These are phyloP conservation scores for Syzygium jambos DNA, from an alignment of 345 rosid species.

Conservation along the genomic window DNA sequence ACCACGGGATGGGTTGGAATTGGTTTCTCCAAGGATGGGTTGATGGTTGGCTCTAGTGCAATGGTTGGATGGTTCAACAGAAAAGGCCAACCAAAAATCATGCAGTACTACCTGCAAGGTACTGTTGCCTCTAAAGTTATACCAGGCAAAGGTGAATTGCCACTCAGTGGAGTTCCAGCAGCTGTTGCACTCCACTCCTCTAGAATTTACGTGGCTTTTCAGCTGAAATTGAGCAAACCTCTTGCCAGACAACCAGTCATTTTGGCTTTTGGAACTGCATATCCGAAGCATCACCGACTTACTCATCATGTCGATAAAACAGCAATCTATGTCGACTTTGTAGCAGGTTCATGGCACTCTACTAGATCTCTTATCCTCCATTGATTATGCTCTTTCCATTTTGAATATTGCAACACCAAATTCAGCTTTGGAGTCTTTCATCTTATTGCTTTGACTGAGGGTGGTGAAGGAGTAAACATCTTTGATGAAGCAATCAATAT, in stretches of 20 bases:
- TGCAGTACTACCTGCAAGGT: slow-evolving; percentile 76
- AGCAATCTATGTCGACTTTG: slow-evolving; percentile 55
- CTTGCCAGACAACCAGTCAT: slow-evolving; percentile 52
- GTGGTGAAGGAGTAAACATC: background rate
- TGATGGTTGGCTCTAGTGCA: slow-evolving; percentile 87
- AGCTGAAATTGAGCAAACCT: slow-evolving; percentile 42
- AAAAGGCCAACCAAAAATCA: slow-evolving; percentile 65
- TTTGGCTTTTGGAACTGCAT: slow-evolving; percentile 53
- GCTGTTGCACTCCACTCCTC: slow-evolving; percentile 69
- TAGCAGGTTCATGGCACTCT: slow-evolving; percentile 32
- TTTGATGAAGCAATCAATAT: background rate
- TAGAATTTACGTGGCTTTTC: slow-evolving; percentile 71
- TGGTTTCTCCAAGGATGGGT: slow-evolving; percentile 82
- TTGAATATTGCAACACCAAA: background rate
- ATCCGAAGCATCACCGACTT: slow-evolving; percentile 45
- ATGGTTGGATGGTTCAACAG: slow-evolving; percentile 82
- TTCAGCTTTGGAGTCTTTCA: background rate
- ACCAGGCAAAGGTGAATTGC: slow-evolving; percentile 67
- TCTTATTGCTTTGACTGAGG: background rate
- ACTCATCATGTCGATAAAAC: slow-evolving; percentile 66
- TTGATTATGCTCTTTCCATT: background rate
- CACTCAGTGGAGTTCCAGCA: slow-evolving; percentile 56
- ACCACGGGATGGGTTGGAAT: slow-evolving; percentile 93
- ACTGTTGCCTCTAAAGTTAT: slow-evolving; percentile 45
- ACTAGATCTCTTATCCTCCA: background rate